phyloP scores from a whole-genome alignment of 768 basidiomycete species.

The Boletus reticuloceps region DNA sequence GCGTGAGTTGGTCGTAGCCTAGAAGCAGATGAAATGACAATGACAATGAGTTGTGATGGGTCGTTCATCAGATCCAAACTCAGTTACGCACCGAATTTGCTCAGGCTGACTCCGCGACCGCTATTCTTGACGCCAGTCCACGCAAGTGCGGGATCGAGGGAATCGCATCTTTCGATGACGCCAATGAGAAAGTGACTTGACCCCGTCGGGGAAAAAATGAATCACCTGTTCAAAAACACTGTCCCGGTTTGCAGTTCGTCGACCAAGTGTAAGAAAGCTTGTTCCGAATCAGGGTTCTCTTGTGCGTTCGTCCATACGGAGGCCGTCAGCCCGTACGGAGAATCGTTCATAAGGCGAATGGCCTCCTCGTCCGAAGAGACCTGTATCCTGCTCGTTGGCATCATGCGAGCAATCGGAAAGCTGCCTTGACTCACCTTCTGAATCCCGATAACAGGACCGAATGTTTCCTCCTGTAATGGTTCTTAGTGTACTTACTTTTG shows the following conservation, averaged over 20 bases:
- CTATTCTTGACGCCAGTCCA: conserved; percentile 97
- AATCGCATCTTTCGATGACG: conserved; percentile 63
- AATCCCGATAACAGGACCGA: conserved; percentile 92
- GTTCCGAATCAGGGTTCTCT: conserved; percentile 56
- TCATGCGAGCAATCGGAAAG: not conserved
- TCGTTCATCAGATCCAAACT: not conserved
- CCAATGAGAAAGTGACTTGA: not conserved
- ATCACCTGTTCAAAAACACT: conserved; percentile 84
- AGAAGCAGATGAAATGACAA: too few relatives aligned
- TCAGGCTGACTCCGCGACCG: conserved; percentile 87
- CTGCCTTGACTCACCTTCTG: conserved; percentile 60
- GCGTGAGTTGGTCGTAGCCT: conserved; percentile 87
- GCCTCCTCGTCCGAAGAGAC: conserved; percentile 87
- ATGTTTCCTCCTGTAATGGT: conserved; percentile 69
- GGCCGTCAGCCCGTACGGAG: conserved; percentile 90
- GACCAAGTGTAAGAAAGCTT: conserved; percentile 60
- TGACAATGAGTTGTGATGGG: not conserved
- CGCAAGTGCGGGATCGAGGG: conserved; percentile 85
- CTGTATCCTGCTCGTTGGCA: conserved; percentile 32
- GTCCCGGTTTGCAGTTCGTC: conserved; percentile 85
- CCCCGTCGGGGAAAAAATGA: not conserved
- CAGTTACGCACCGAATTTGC: conserved; percentile 71
- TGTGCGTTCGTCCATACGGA: conserved; percentile 88
- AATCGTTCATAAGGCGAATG: conserved; percentile 91
- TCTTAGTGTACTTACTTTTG: not conserved